Evolutionary conservation across 257 asterid genomes (phyloP), one percentile per base, ranked within the genome.

Genomic region (Coffea canephora): DNA sequence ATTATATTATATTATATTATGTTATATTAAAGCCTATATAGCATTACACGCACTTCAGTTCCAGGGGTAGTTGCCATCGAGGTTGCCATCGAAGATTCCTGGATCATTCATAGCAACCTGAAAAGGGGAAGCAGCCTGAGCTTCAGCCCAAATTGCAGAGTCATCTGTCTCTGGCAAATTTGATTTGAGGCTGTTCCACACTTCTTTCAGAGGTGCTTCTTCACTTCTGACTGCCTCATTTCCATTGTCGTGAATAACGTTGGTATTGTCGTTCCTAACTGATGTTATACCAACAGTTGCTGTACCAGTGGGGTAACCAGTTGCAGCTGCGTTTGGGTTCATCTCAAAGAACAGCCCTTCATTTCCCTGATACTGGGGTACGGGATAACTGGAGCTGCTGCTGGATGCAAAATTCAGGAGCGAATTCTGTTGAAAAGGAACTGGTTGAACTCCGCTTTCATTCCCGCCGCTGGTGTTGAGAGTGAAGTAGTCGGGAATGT

Each of bases 121-220:
- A 50, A 79, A 21, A 4, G 74, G 23, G 0, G 78, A 71, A 21
- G 72, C 71, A 25, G 80, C 87, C 8, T 36, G 77, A 3, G 89
- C 89, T 52, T 84, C 86, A 3, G 79, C 87, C 89, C 89, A 86
- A 16, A 86, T 76, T 1, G 73, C 65, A 1, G 81, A 73, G 15
- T 86, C 88, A 27, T 86, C 89, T 25, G 76, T 61, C 67, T 83
- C 85, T 18, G 82, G 86, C 71, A 83, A 65, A 25, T 70, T 54
- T 18, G 74, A 69, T 36, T 75, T 75, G 73, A 83, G 74, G 25
- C 67, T 43, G 59, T 59, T 69, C 74, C 31, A 43, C 41, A 59
- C 9, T 69, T 73, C 31, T 50, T 19, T 54, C 41, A 48, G 5
- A 25, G 23, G 8, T 36, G 16, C 19, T 21, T 52, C 74, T 7